Percentiles rank a stretch among this genome's conserved stretches.
Evolutionary conservation across 2,329 filamentous ascomycete species (phyloP).

Genomic region (Exophiala mesophila): DNA sequence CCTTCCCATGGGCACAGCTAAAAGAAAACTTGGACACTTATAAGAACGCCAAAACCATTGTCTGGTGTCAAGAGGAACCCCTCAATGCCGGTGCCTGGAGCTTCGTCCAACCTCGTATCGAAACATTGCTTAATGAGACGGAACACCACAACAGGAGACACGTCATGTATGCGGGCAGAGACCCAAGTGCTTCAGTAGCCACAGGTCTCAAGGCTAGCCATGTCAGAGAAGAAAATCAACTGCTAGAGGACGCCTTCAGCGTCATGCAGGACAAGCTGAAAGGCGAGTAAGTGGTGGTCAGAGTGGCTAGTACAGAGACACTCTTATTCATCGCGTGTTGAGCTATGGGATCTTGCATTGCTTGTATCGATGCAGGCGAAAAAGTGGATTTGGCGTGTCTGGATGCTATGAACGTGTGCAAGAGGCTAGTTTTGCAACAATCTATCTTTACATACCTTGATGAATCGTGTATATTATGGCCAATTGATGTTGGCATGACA

Average conservation of each 20-base stretch:
- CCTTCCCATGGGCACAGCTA: constrained; percentile 96
- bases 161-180: constrained; percentile 93
- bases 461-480: too few relatives aligned
- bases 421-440: too few relatives aligned
- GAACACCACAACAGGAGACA: constrained; percentile 89
- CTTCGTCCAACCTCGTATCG: constrained; percentile 94
- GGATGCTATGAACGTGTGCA: too few relatives aligned
- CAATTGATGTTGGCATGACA: too few relatives aligned
- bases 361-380: too few relatives aligned
- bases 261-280: constrained; percentile 63
- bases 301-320: constrained; percentile 11
- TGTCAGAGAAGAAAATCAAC: constrained; percentile 84
- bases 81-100: constrained; percentile 96
- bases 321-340: too few relatives aligned
- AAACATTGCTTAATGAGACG: constrained; percentile 91
- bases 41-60: constrained; percentile 94
- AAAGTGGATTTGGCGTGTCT: too few relatives aligned
- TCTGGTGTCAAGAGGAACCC: constrained; percentile 97
- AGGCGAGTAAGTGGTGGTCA: constrained; percentile 37
- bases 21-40: constrained; percentile 96
- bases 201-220: constrained; percentile 87
- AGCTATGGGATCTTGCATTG: too few relatives aligned
- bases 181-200: constrained; percentile 88
- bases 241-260: constrained; percentile 62
- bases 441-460: too few relatives aligned